A percentile compares a stretch with the other conserved stretches of the same genome.
phyloP scores from a whole-genome alignment of 2,329 filamentous ascomycete species.

The Trichoderma breve region DNA sequence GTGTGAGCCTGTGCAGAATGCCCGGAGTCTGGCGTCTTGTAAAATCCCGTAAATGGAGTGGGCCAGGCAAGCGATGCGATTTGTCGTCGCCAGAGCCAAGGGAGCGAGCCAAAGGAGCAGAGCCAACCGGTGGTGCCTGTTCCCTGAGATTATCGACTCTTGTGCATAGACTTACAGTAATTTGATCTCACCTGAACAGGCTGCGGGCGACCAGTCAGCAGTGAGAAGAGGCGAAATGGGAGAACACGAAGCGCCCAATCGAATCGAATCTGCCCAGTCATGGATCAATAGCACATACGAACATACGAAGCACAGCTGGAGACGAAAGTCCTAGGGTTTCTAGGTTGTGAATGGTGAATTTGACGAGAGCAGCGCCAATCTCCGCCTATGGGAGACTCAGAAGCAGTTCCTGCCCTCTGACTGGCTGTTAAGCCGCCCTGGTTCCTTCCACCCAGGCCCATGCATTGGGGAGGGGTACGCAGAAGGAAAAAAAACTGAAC shows the following conservation, averaged over 20 bases:
- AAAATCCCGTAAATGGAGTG: neutral
- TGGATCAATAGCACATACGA: neutral
- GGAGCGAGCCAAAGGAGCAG: neutral
- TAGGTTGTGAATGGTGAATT: neutral
- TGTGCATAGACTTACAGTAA: neutral
- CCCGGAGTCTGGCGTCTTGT: neutral
- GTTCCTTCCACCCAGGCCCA: slow-evolving; percentile 24
- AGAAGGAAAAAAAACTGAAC: neutral
- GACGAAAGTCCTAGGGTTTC: neutral
- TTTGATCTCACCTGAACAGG: neutral
- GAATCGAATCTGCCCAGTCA: neutral
- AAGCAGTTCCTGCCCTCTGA: slow-evolving; percentile 25
- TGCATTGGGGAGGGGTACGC: neutral
- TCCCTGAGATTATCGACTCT: neutral
- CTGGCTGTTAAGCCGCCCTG: slow-evolving; percentile 23
- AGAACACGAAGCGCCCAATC: slow-evolving; percentile 6
- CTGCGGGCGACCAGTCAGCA: neutral
- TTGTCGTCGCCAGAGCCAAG: neutral
- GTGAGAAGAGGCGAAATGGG: neutral
- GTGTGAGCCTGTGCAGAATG: neutral
- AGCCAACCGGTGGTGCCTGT: neutral
- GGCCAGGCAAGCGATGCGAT: neutral
- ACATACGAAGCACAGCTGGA: neutral
- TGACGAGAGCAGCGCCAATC: slow-evolving; percentile 1
- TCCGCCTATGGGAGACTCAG: slow-evolving; percentile 22